phyloP scores from a whole-genome alignment of 208 protist species.

The Leishmania lainsoni region DNA sequence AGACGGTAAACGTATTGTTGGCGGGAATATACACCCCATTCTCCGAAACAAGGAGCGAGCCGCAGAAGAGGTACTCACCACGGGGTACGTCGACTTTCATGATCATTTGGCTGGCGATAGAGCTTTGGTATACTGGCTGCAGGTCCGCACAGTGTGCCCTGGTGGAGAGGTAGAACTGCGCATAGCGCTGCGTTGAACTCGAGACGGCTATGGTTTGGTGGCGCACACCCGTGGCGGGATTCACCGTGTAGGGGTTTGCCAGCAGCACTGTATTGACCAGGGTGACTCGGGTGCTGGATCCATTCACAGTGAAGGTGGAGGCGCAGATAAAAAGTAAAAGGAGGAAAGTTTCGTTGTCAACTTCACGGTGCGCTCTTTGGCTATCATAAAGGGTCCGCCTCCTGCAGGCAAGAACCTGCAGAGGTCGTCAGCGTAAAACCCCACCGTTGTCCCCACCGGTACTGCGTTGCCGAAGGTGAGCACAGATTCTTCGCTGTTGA shows the following conservation, averaged over 20 bases:
- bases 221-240: constrained; percentile 2
- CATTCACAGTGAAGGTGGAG: neutral
- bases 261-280: neutral
- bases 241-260: neutral
- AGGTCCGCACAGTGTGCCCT: neutral
- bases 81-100: neutral
- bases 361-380: neutral
- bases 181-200: neutral
- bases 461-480: neutral
- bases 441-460: constrained; percentile 2
- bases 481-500: neutral
- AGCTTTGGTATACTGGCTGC: neutral
- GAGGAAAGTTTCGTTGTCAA: neutral
- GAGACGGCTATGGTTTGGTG: constrained; percentile 1
- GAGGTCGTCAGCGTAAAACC: neutral
- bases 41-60: neutral
- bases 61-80: constrained; percentile 9
- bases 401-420: neutral
- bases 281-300: neutral
- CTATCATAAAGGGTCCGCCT: neutral
- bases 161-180: neutral
- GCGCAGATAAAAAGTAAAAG: neutral
- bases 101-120: neutral
- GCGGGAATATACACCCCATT: constrained; percentile 1
- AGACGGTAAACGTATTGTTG: neutral